Conservation (phyloP, 1,284 basidiomycete species). For the Microbotryomycetes sp. region DNA sequence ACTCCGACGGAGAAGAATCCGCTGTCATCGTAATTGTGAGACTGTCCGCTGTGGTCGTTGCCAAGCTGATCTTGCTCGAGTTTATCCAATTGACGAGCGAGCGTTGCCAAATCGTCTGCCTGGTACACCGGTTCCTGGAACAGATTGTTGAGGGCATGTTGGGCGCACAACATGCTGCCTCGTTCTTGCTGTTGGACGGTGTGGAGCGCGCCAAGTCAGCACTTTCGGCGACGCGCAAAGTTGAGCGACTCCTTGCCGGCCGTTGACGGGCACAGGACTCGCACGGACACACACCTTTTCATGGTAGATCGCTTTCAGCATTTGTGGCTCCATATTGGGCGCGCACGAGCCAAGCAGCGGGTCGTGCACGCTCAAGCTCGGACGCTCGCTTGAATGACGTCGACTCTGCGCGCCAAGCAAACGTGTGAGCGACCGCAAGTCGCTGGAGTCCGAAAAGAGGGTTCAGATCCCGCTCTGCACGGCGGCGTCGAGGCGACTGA, state of each 20-base stretch:
- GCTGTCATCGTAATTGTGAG: slow-evolving; percentile 39
- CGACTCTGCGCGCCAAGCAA: no score
- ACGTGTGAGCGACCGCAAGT: no score
- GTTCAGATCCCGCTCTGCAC: no score
- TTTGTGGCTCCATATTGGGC: background rate
- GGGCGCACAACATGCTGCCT: slow-evolving; percentile 45
- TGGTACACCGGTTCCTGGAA: slow-evolving; percentile 53
- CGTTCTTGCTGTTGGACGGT: slow-evolving; percentile 39
- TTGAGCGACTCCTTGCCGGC: background rate
- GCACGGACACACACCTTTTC: slow-evolving; percentile 12
- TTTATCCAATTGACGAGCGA: slow-evolving; percentile 61
- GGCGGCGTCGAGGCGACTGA: no score
- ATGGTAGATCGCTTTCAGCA: slow-evolving; percentile 18
- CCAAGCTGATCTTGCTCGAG: slow-evolving; percentile 35
- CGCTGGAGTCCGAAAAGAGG: no score
- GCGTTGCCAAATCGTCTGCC: slow-evolving; percentile 73
- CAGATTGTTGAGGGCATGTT: slow-evolving; percentile 47
- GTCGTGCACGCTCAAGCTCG: no score
- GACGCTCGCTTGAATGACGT: no score
- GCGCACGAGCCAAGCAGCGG: no score
- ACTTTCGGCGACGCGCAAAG: slow-evolving; percentile 8
- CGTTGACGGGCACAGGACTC: fast-evolving
- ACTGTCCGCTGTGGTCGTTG: slow-evolving; percentile 41
- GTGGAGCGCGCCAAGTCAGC: slow-evolving; percentile 35
- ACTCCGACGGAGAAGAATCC: slow-evolving; percentile 28